These are phyloP conservation scores for Dioszegia crocea DNA, from an alignment of 768 basidiomycete species.

Conservation along the genomic window DNA sequence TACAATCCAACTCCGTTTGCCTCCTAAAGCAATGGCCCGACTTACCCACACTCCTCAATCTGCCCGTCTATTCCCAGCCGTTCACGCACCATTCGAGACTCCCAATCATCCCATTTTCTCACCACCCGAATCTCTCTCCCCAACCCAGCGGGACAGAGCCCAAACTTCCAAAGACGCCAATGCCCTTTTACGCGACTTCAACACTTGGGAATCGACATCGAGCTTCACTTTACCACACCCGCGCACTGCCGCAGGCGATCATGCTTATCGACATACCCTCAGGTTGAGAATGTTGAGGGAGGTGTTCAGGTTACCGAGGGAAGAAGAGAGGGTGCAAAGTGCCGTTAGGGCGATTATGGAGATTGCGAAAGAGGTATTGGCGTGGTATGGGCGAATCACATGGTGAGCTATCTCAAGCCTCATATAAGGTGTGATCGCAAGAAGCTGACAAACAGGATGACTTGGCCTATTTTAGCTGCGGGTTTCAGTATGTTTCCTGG, in stretches of 20 bases:
- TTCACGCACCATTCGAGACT: background rate
- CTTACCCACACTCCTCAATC: background rate
- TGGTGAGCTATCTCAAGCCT: slow-evolving; percentile 34
- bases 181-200: slow-evolving; percentile 24
- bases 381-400: slow-evolving; percentile 26
- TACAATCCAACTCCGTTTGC: background rate
- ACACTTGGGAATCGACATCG: slow-evolving; percentile 31
- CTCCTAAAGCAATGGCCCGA: background rate
- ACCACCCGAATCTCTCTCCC: background rate
- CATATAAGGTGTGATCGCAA: no score
- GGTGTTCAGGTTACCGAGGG: slow-evolving; percentile 23
- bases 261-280: slow-evolving; percentile 35
- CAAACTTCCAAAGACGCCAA: slow-evolving; percentile 10
- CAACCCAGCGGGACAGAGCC: background rate
- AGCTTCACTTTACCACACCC: slow-evolving; percentile 33
- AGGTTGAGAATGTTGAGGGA: slow-evolving; percentile 26
- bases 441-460: slow-evolving; percentile 31
- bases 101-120: background rate
- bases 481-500: slow-evolving; percentile 28
- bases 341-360: slow-evolving; percentile 30
- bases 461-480: slow-evolving; percentile 41
- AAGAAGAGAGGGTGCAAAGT: slow-evolving; percentile 24
- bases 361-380: slow-evolving; percentile 27
- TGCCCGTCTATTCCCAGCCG: background rate
- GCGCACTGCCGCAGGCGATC: slow-evolving; percentile 36